Evolutionary conservation across 768 basidiomycete genomes (phyloP).

Genomic region (Auricularia heimuer): DNA sequence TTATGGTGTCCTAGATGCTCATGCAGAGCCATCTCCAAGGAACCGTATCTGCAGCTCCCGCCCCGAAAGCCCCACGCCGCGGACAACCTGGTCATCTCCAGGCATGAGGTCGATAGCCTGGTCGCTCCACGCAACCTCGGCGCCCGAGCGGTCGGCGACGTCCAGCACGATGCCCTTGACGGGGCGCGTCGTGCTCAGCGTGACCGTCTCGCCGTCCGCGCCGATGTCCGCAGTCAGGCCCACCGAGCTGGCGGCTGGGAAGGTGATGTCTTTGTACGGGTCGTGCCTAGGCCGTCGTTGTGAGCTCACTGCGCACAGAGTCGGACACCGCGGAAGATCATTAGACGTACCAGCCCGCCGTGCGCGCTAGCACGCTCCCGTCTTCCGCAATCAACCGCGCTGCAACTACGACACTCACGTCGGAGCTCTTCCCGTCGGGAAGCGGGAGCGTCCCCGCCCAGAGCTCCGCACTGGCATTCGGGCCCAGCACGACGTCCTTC

Average conservation of each 20-base stretch:
- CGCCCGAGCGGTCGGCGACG: slow-evolving; percentile 14
- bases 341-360: slow-evolving; percentile 52
- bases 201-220: slow-evolving; percentile 48
- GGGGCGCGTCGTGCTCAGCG: slow-evolving; percentile 35
- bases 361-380: slow-evolving; percentile 54
- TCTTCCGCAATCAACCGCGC: slow-evolving; percentile 51
- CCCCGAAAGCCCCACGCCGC: slow-evolving; percentile 23
- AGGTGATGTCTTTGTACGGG: slow-evolving; percentile 32
- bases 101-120: slow-evolving; percentile 33
- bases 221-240: slow-evolving; percentile 15
- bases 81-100: slow-evolving; percentile 24
- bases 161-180: slow-evolving; percentile 32
- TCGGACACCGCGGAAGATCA: neutral
- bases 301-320: too few relatives aligned
- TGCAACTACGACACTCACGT: slow-evolving; percentile 52
- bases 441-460: slow-evolving; percentile 53
- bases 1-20: neutral
- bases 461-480: slow-evolving; percentile 81
- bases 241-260: slow-evolving; percentile 18
- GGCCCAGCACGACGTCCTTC: slow-evolving; percentile 42
- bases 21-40: slow-evolving; percentile 15
- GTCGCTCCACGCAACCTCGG: slow-evolving; percentile 25
- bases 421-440: slow-evolving; percentile 40
- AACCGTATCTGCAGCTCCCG: slow-evolving; percentile 19
- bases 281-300: slow-evolving; percentile 15